Base-by-base conservation (phyloP, 148 eudicot species). In the Chenopodium berlandieri region DNA sequence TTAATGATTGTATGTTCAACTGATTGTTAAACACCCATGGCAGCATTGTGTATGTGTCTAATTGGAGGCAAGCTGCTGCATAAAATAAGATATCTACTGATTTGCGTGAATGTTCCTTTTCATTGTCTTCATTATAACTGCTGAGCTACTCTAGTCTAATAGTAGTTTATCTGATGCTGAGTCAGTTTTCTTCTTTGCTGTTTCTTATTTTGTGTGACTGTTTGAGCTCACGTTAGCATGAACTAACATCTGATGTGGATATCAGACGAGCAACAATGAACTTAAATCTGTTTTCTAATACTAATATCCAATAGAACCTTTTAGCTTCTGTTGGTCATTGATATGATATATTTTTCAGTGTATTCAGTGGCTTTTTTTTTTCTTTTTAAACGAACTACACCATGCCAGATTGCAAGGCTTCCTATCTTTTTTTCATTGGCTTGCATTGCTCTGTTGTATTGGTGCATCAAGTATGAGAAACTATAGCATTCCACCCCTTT, bases 51-150 rank as follows among this genome's bases (percentile, higher is more conserved):
- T 12, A 75, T 50, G 62, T 74, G 66, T 9, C 56, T 52, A 31
- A 16, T 16, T 75, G 78, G 44, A 17, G 23, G 77, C 44, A 75
- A 75, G 31, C 76, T 48, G 56, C 54, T 46, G 8, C 75, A 20
- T 72, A 25, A 71, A 37, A 71, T 71, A 40, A 68, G 22, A 68
- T 31, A 16, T 5, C 12, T 1, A 16, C 73, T 70, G 40, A 70
- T 9, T 44, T 40, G 14, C 48, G 7, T 37, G 25, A 71, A 37
- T 71, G n/a, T 71, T 40, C 71, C 2, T 52, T 6, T 30, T 74
- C 22, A 0, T 12, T 56, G 40, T 31, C 37, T 75, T 17, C 47
- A 7, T 14, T 30, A 0, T 50, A 54, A 31, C 6, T 58, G 25
- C 16, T 17, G 37, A 56, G 62, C 52, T 13, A 2, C 46, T 54